Evolutionary conservation across 495 filamentous ascomycete genomes (phyloP), one percentile per base, ranked within the genome.

Genomic region (Podospora pseudocomata): DNA sequence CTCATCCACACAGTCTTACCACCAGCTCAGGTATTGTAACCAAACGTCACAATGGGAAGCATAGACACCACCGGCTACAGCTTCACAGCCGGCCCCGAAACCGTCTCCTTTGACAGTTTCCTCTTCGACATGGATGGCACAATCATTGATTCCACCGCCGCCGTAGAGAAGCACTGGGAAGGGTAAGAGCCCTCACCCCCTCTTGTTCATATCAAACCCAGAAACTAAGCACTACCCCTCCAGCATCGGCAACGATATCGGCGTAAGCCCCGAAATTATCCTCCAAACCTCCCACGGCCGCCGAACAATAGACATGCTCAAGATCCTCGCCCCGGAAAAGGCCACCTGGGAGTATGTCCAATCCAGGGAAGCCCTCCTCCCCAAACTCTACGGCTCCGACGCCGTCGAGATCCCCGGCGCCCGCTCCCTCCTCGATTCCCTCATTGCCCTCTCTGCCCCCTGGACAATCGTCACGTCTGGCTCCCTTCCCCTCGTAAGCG

Each of bases 401-500:
- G 94, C 92, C 44, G 83, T 89, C 64, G 93, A 96, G 78, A 90
- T 97, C 73, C 91, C 90, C 56, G 93, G 92, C 34, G 82, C 80
- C 7, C 75, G 84, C 28, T 32, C 77, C 20, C 79, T 87, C 27
- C 78, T 86, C 7, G 60, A 78, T 5, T 66, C 73, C 9, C 72
- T 87, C 26, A 82, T 81, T 39, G 65, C 67, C 0, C 71, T 79
- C 39, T 76, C 81, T 59, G 88, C 86, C 0, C 88, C 87, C 59
- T 99, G 95, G 95, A 90, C 91, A 27, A 94, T 99, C 67, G 94
- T 97, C 9, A 99, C 95, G 5, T 94, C 90, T 2, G 95, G 95
- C 28, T 94, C 92, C 0, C 81, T 84, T 56, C 90, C 92, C 4
- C 85, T 99, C 16, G 87, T 97, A 4, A 85, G 85, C 20, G 94